Base-by-base conservation (phyloP, 495 filamentous ascomycete species). In the Cercophora newfieldiana region DNA sequence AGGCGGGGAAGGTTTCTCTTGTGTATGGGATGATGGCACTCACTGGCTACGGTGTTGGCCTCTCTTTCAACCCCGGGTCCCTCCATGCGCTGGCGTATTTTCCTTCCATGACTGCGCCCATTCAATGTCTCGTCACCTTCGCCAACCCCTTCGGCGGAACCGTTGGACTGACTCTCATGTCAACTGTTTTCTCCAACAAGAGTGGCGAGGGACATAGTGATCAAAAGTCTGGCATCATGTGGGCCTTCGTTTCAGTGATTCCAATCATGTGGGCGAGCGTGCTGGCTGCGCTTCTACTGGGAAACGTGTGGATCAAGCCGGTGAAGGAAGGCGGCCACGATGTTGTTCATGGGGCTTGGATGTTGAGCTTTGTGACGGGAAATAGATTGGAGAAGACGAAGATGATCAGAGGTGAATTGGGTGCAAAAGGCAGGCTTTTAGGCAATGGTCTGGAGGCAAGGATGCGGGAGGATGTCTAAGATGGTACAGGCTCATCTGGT, bases 1-100 rank as follows among this genome's bases (percentile, higher is more conserved):
- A 75, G n/a, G 65, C 67, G 0, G 73, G 78, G 8, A 69, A 82
- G 51, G 72, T 70, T 0, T 28, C 67, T 7, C 59, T 83, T 5
- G 79, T 88, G 18, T 86, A 82, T 68, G 87, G 82, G 49, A 87
- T 88, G 82, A 82, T 90, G 76, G 85, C 81, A 0, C 68, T 90
- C 1, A 79, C 84, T 0, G 87, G 87, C 12, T 78, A 73, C 1
- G 87, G 87, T 0, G 85, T 84, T 0, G 87, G 86, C n/a, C 83
- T 87, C 78, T 71, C 60, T 18, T 65, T 69, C 37, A 75, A 70
- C 63, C 67, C 69, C 0, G 65, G 69, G 1, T 61, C 66, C 7
- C 75, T 89, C 0, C 87, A 90, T 64, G 82, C 74, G 0, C 73
- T 82, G 0, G 87, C 81, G 0, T 82, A 83, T 69, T 87, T 85